Conservation (phyloP, 2,329 filamentous ascomycete genomes). For the Neofusicoccum ribis region DNA sequence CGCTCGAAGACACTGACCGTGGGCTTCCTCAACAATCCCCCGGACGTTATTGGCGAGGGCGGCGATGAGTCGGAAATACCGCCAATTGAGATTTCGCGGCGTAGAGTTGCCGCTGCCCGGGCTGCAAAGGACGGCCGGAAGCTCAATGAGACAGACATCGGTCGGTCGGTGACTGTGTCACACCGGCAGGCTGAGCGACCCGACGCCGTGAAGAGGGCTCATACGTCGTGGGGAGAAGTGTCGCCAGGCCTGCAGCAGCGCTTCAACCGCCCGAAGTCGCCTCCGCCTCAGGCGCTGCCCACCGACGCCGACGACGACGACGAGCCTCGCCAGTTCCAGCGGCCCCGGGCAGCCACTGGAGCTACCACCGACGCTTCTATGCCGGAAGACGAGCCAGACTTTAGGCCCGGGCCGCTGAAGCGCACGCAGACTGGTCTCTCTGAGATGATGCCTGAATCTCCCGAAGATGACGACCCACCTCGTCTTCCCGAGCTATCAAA, state of each 20-base stretch:
- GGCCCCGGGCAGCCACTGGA: conserved; percentile 30
- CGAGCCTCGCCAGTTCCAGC: conserved; percentile 7
- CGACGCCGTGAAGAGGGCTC: conserved; percentile 29
- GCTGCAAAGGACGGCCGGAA: conserved; percentile 14
- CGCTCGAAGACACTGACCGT: conserved; percentile 71
- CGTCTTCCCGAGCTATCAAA: conserved; percentile 25
- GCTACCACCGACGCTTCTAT: conserved; percentile 26
- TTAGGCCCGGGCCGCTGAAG: conserved; percentile 49
- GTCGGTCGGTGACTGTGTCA: conserved; percentile 14
- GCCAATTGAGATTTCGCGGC: conserved; percentile 66
- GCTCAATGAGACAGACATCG: conserved; percentile 18
- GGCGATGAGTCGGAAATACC: conserved; percentile 81
- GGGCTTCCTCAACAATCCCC: conserved; percentile 69
- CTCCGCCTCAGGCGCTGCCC: conserved; percentile 12
- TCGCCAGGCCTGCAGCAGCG: conserved; percentile 36
- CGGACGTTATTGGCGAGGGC: conserved; percentile 85
- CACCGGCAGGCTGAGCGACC: conserved; percentile 9
- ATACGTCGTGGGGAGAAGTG: conserved; percentile 36
- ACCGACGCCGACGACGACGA: conserved; percentile 7
- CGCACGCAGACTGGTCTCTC: conserved; percentile 59
- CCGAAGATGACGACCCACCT: conserved; percentile 49
- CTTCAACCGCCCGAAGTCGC: conserved; percentile 18
- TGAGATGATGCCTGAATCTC: conserved; percentile 24
- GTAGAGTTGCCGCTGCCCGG: conserved; percentile 7
- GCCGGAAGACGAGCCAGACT: conserved; percentile 32